phyloP scores from a whole-genome alignment of 352 stramenopile species.

The Phytophthora rubi region DNA sequence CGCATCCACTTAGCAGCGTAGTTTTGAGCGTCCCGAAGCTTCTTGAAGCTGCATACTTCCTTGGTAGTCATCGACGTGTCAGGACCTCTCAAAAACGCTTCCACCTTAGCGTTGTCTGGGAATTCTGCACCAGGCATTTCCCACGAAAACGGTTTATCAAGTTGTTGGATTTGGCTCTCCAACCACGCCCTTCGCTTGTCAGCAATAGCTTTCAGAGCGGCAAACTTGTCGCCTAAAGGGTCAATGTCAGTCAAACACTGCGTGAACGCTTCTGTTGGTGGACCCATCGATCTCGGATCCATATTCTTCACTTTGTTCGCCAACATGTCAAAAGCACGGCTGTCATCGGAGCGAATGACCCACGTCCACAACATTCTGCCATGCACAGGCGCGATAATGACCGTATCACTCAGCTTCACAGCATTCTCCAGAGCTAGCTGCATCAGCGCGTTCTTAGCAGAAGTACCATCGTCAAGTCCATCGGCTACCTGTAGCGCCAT shows the following conservation, averaged over 20 bases:
- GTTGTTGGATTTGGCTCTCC: slow-evolving; percentile 1
- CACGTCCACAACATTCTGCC: neutral
- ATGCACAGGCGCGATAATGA: neutral
- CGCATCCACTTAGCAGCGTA: slow-evolving; percentile 3
- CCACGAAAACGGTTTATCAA: slow-evolving; percentile 19
- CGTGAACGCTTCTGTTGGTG: neutral
- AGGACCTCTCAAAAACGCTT: slow-evolving; percentile 15
- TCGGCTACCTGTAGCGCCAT: neutral
- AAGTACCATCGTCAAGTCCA: neutral
- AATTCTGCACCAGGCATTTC: slow-evolving; percentile 25
- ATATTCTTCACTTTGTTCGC: neutral
- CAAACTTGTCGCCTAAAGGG: slow-evolving; percentile 1
- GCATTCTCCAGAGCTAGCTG: neutral
- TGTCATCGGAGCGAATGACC: neutral
- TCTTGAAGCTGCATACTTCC: slow-evolving; percentile 5
- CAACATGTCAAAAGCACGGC: neutral
- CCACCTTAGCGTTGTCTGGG: slow-evolving; percentile 1
- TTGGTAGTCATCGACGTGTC: slow-evolving; percentile 11
- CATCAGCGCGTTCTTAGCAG: neutral
- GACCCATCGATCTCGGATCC: neutral
- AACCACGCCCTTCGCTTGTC: slow-evolving; percentile 4
- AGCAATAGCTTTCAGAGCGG: neutral
- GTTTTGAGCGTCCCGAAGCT: slow-evolving; percentile 9
- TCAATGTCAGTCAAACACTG: neutral
- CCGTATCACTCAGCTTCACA: neutral